Percentiles rank a stretch among this genome's conserved stretches.
These are phyloP conservation scores for Fusarium sp. DNA, from an alignment of 2,329 filamentous ascomycete genomes.

Conservation along the genomic window DNA sequence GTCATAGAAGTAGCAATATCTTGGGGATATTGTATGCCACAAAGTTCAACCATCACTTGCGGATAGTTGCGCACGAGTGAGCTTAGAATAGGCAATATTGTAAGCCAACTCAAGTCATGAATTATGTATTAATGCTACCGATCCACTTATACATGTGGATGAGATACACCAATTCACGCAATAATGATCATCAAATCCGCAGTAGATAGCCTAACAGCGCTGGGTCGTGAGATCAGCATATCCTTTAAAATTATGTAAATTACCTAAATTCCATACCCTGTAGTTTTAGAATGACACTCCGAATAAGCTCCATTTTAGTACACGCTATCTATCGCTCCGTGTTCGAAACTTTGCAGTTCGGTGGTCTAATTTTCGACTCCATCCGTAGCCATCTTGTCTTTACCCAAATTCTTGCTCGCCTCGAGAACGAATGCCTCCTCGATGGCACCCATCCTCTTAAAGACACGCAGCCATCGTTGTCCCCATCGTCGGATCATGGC, in stretches of 20 bases:
- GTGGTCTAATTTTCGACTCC: constrained; percentile 32
- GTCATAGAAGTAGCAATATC: not conserved
- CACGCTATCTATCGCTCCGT: not conserved
- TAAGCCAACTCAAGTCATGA: not conserved
- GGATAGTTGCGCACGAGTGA: not conserved
- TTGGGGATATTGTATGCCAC: not conserved
- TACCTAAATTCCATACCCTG: not conserved
- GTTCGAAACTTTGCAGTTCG: constrained; percentile 20
- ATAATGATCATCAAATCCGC: not conserved
- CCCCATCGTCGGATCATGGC: constrained; percentile 81
- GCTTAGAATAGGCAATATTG: not conserved
- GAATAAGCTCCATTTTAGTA: constrained; percentile 18
- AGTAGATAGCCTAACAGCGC: not conserved
- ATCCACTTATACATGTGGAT: not conserved
- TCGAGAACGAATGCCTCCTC: constrained; percentile 74
- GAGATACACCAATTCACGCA: not conserved
- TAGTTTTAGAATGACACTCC: not conserved
- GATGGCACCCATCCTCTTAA: constrained; percentile 80
- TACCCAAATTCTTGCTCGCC: constrained; percentile 37
- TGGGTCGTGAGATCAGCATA: not conserved
- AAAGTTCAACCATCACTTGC: not conserved
- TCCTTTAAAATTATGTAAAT: not conserved
- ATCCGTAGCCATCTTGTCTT: constrained; percentile 30
- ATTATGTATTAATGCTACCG: constrained; percentile 8
- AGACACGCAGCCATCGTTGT: constrained; percentile 84